A percentile compares a stretch with the other conserved stretches of the same genome.
These are phyloP conservation scores for Xylaria arbuscula DNA, from an alignment of 2,329 filamentous ascomycete genomes.

Conservation along the genomic window DNA sequence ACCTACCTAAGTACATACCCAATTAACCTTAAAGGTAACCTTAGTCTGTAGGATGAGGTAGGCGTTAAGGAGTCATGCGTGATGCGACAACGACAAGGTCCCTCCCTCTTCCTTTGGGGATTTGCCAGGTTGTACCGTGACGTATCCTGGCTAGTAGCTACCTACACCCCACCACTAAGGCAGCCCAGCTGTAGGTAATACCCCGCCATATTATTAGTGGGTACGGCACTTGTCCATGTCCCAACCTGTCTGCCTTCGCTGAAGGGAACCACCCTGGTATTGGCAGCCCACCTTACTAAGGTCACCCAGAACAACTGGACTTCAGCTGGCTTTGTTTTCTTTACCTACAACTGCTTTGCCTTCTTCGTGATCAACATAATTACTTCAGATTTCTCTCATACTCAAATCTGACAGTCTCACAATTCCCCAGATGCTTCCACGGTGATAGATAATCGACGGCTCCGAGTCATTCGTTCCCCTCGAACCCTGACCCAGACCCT, in stretches of 20 bases:
- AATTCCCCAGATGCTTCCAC: constrained; percentile 1
- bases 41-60: background rate
- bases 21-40: background rate
- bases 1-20: background rate
- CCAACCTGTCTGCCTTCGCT: no score
- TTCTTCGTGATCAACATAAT: no score
- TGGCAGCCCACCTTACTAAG: no score
- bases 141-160: background rate
- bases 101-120: no score
- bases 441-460: constrained; percentile 7
- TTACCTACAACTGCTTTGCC: no score
- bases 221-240: background rate
- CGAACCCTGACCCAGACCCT: background rate
- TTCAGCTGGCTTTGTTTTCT: no score
- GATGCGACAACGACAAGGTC: background rate
- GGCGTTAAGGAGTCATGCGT: background rate
- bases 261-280: no score
- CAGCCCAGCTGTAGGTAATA: background rate
- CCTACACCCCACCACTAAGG: background rate
- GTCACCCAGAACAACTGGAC: no score
- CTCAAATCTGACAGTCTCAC: background rate
- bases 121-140: constrained; percentile 4
- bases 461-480: background rate
- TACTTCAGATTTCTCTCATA: no score
- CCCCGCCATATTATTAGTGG: constrained; percentile 19